phyloP scores from a whole-genome alignment of 1,139 yeast species.

The Ogataea hybrid region DNA sequence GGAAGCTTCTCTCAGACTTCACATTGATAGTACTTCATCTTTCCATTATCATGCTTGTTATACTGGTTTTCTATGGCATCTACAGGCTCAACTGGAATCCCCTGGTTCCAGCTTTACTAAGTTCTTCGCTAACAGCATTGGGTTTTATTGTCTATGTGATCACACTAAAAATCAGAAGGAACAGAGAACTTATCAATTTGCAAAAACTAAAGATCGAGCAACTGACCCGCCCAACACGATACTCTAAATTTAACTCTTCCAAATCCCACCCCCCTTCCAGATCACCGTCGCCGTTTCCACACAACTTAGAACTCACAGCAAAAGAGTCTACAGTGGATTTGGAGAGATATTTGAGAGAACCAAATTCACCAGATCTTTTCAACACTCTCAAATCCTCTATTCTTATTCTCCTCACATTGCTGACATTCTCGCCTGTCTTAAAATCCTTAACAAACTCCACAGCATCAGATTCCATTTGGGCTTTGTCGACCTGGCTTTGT shows the following conservation, averaged over 20 bases:
- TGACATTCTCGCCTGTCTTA: constrained; percentile 84
- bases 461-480: constrained; percentile 95
- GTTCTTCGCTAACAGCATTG: constrained; percentile 31
- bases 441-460: constrained; percentile 87
- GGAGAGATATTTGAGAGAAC: constrained; percentile 28
- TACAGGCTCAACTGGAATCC: constrained; percentile 49
- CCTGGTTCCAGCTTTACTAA: constrained; percentile 35
- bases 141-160: constrained; percentile 34
- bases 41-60: constrained; percentile 57
- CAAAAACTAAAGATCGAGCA: constrained; percentile 28
- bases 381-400: constrained; percentile 57
- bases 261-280: constrained; percentile 19
- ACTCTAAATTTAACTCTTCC: constrained; percentile 15
- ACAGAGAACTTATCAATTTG: constrained; percentile 28
- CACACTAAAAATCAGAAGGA: constrained; percentile 27
- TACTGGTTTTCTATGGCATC: constrained; percentile 59
- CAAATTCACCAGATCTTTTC: constrained; percentile 30
- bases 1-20: constrained; percentile 65
- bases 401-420: constrained; percentile 64
- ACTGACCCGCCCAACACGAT: constrained; percentile 19
- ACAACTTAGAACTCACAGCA: constrained; percentile 1
- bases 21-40: constrained; percentile 66
- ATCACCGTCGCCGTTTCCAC: constrained; percentile 20
- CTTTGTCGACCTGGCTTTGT: constrained; percentile 76
- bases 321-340: constrained; percentile 23